phyloP scores from a whole-genome alignment of 768 basidiomycete genomes.

The Pulveroboletus sp. region DNA sequence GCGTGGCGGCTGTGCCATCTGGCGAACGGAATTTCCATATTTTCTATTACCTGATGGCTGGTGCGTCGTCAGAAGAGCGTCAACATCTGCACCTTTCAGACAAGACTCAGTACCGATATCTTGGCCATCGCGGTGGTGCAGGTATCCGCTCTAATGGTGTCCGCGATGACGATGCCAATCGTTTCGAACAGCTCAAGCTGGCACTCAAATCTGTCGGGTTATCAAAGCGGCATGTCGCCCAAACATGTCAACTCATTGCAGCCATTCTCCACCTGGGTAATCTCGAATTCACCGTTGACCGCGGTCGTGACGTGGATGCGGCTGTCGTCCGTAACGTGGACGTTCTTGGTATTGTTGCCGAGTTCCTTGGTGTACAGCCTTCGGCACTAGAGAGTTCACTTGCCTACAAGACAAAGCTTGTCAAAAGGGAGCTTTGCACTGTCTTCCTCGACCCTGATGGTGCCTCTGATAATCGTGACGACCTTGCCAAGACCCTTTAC shows the following conservation, averaged over 20 bases:
- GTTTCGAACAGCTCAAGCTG: constrained; percentile 91
- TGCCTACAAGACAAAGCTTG: constrained; percentile 87
- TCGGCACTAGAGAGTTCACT: constrained; percentile 71
- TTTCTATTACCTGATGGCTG: constrained; percentile 94
- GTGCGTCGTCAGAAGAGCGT: constrained; percentile 83
- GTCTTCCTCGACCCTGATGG: constrained; percentile 94
- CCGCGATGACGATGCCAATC: constrained; percentile 74
- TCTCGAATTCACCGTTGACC: constrained; percentile 85
- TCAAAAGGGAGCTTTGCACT: constrained; percentile 96
- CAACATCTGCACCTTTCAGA: constrained; percentile 83
- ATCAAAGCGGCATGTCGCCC: constrained; percentile 91
- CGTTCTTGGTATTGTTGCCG: constrained; percentile 75
- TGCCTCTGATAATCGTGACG: constrained; percentile 88
- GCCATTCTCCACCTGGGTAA: constrained; percentile 97
- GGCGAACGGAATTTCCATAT: constrained; percentile 98
- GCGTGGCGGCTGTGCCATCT: constrained; percentile 81
- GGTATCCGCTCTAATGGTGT: constrained; percentile 41
- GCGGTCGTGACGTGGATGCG: constrained; percentile 81
- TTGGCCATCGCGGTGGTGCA: constrained; percentile 60
- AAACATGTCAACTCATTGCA: constrained; percentile 91
- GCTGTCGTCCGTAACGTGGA: constrained; percentile 88
- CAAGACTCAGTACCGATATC: constrained; percentile 79
- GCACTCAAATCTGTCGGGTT: constrained; percentile 92
- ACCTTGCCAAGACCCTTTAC: constrained; percentile 90
- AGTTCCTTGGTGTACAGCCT: constrained; percentile 82